A percentile compares a stretch with the other conserved stretches of the same genome.
These are phyloP conservation scores for Hyphodiscus hymeniophilus DNA, from an alignment of 495 filamentous ascomycete genomes.

Conservation along the genomic window DNA sequence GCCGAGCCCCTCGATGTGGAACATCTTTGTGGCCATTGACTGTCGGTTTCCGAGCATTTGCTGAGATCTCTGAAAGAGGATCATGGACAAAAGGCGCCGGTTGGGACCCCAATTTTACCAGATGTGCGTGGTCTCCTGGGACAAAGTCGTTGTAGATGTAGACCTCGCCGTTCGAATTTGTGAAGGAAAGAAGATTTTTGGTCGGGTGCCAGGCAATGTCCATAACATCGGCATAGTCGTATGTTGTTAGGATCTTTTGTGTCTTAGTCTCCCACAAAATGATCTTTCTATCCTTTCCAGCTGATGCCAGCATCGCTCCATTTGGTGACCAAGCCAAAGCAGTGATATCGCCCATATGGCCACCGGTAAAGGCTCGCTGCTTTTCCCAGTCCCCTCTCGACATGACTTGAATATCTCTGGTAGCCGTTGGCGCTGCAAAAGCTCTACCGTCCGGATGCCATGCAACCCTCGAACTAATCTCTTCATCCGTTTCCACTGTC, in stretches of 20 bases:
- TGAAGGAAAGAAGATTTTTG: constrained; percentile 81
- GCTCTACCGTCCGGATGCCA: constrained; percentile 96
- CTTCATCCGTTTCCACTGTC: constrained; percentile 66
- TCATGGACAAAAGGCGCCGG: constrained; percentile 82
- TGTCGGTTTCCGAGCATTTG: constrained; percentile 49
- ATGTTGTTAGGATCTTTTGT: constrained; percentile 64
- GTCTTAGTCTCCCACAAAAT: constrained; percentile 85
- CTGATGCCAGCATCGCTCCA: constrained; percentile 75
- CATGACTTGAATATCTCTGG: constrained; percentile 77
- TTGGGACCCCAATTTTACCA: constrained; percentile 52
- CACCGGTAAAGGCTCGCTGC: constrained; percentile 66
- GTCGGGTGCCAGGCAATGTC: constrained; percentile 86
- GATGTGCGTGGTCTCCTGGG: constrained; percentile 48
- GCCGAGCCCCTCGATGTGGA: constrained; percentile 25
- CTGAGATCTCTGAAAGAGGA: constrained; percentile 62
- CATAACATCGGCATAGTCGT: constrained; percentile 72
- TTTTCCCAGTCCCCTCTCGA: constrained; percentile 81
- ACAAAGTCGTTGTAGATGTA: constrained; percentile 82
- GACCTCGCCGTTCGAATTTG: constrained; percentile 81
- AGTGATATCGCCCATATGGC: constrained; percentile 80
- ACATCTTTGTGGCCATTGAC: constrained; percentile 48
- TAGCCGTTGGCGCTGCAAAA: constrained; percentile 78
- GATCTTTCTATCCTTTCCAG: constrained; percentile 74
- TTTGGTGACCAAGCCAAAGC: constrained; percentile 90
- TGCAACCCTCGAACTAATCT: constrained; percentile 63